Conservation (phyloP, 805 yeast genomes). For the Suhomyces faveliae region DNA sequence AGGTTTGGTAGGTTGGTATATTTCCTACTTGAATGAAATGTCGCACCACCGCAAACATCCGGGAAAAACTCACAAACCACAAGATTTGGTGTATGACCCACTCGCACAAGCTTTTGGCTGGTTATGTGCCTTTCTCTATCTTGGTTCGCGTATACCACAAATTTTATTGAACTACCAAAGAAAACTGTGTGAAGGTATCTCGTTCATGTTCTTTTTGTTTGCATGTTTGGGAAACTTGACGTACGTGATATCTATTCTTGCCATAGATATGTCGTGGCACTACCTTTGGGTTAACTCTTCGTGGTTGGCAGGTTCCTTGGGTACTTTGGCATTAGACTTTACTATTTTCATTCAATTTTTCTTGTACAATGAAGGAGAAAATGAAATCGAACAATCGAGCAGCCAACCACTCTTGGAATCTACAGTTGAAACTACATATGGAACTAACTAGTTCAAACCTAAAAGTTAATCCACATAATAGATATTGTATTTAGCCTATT, state of each 20-base stretch:
- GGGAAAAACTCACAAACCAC: constrained; percentile 25
- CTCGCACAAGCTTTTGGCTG: constrained; percentile 87
- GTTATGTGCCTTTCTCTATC: constrained; percentile 68
- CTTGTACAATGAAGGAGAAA: constrained; percentile 51
- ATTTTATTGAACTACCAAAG: constrained; percentile 79
- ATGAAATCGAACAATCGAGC: not conserved
- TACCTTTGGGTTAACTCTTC: constrained; percentile 81
- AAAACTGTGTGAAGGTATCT: constrained; percentile 92
- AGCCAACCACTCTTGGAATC: not conserved
- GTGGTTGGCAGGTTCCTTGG: constrained; percentile 90
- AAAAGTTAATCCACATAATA: not conserved
- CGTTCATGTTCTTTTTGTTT: constrained; percentile 88
- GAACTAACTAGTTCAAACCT: not conserved
- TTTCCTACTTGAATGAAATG: constrained; percentile 53
- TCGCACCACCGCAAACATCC: constrained; percentile 32
- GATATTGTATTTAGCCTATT: not conserved
- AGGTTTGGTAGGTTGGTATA: constrained; percentile 87
- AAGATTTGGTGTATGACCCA: constrained; percentile 61
- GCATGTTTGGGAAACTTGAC: constrained; percentile 94
- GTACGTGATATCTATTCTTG: constrained; percentile 80
- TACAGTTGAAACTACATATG: not conserved
- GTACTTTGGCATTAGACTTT: constrained; percentile 81
- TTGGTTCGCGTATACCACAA: constrained; percentile 93
- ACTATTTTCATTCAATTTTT: constrained; percentile 85
- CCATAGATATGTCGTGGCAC: constrained; percentile 65